A percentile compares a stretch with the other conserved stretches of the same genome.
These are phyloP conservation scores for Globisporangium camurandrum DNA, from an alignment of 352 stramenopile species.

Conservation along the genomic window DNA sequence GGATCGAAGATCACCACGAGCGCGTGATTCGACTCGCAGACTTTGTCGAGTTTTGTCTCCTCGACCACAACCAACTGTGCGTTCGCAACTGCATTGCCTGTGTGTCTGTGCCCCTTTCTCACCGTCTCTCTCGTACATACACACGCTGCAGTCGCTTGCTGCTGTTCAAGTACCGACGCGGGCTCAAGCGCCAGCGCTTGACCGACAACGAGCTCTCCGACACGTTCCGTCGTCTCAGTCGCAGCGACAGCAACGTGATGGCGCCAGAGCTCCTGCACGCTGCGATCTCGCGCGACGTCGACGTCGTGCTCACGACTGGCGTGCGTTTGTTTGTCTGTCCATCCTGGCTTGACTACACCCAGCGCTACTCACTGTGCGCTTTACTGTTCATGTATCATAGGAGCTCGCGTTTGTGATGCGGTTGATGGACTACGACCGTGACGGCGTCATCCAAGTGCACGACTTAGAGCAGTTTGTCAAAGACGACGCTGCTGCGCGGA, in stretches of 20 bases:
- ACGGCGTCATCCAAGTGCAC: conserved; percentile 53
- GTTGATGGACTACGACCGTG: conserved; percentile 61
- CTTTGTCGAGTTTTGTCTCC: conserved; percentile 76
- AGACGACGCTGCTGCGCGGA: conserved; percentile 38
- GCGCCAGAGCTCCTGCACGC: conserved; percentile 52
- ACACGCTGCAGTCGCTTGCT: conserved; percentile 42
- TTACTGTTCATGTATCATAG: conserved; percentile 14
- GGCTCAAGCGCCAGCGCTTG: conserved; percentile 47
- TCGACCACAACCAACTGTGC: conserved; percentile 75
- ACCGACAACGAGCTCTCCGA: conserved; percentile 76
- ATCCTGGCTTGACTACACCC: neutral
- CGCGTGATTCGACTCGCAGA: conserved; percentile 55
- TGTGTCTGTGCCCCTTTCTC: neutral
- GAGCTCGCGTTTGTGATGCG: conserved; percentile 56
- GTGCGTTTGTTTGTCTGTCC: conserved; percentile 19
- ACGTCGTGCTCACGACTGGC: conserved; percentile 71
- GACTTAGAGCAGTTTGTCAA: conserved; percentile 75
- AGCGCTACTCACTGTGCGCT: neutral
- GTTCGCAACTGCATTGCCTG: too few relatives aligned
- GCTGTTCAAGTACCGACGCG: conserved; percentile 66
- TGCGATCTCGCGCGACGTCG: conserved; percentile 57
- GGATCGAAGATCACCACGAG: conserved; percentile 47
- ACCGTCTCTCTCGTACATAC: neutral
- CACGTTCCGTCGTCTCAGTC: conserved; percentile 53
- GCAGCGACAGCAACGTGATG: conserved; percentile 27